Percentiles rank a stretch among this genome's conserved stretches.
These are phyloP conservation scores for Cryptococcus sp. DNA, from an alignment of 1,284 basidiomycete genomes.

Conservation along the genomic window DNA sequence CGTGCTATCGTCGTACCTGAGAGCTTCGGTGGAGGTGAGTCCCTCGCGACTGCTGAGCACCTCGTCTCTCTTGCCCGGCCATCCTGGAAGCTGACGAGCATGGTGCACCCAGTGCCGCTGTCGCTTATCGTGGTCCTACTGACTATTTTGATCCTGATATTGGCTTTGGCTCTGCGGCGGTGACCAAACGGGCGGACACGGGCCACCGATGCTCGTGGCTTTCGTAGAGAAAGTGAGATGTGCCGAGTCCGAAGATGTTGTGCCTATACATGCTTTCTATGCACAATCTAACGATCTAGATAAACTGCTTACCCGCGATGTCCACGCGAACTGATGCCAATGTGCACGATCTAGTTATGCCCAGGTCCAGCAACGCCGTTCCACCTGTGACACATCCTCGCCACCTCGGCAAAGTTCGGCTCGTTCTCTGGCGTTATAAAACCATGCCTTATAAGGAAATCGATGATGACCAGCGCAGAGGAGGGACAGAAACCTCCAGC, in stretches of 20 bases:
- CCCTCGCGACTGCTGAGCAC: not conserved
- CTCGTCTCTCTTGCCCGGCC: not conserved
- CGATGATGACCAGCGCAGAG: constrained; percentile 55
- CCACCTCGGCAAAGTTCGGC: constrained; percentile 37
- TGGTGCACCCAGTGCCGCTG: constrained; percentile 10
- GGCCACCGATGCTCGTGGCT: too few species aligned
- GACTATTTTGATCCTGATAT: constrained; percentile 19
- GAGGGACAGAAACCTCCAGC: constrained; percentile 55
- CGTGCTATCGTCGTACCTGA: constrained; percentile 73
- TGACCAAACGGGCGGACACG: not conserved
- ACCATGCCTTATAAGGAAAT: constrained; percentile 56
- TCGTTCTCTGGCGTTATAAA: constrained; percentile 54
- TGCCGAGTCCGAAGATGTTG: too few species aligned
- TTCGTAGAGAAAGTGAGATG: too few species aligned
- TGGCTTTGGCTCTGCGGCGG: constrained; percentile 16
- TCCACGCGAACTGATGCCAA: too few species aligned
- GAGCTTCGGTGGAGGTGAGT: constrained; percentile 44
- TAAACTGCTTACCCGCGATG: too few species aligned
- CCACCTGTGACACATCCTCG: constrained; percentile 29
- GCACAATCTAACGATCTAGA: too few species aligned
- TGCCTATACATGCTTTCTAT: too few species aligned
- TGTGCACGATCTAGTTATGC: not conserved
- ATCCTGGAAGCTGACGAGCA: not conserved
- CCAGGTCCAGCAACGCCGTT: constrained; percentile 27
- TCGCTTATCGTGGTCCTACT: constrained; percentile 13